phyloP scores from a whole-genome alignment of 441 rosid genomes.

The Pelargonium australe region DNA sequence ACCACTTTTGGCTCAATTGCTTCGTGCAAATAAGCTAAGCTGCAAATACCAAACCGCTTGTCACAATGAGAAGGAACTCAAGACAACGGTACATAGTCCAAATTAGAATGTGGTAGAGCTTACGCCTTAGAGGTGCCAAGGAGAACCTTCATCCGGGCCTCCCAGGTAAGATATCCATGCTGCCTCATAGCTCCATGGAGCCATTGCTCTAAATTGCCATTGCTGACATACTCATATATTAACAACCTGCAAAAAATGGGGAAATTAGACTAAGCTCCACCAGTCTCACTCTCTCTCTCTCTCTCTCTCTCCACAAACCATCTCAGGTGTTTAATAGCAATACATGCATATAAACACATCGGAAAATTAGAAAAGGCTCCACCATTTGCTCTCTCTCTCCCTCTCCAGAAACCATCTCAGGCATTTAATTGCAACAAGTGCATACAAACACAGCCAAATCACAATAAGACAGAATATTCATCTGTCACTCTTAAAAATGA shows the following conservation, averaged over 20 bases:
- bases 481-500: neutral
- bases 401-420: neutral
- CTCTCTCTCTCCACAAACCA: no score
- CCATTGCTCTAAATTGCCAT: constrained; percentile 96
- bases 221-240: constrained; percentile 91
- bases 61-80: constrained; percentile 17
- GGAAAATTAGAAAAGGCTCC: no score
- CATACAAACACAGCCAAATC: neutral
- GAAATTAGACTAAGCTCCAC: neutral
- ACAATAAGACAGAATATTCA: neutral
- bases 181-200: constrained; percentile 93
- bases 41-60: constrained; percentile 29
- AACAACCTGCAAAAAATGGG: constrained; percentile 42
- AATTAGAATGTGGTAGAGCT: constrained; percentile 21
- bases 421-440: neutral
- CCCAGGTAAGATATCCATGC: constrained; percentile 92
- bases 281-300: no score
- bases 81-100: constrained; percentile 5
- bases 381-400: no score
- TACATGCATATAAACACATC: no score
- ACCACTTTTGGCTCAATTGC: constrained; percentile 99
- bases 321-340: no score
- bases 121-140: constrained; percentile 98
- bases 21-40: constrained; percentile 91
- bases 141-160: constrained; percentile 81